A percentile compares a stretch with the other conserved stretches of the same genome.
Conservation (phyloP, 163 green algal genomes). For the Picocystis sp. region DNA sequence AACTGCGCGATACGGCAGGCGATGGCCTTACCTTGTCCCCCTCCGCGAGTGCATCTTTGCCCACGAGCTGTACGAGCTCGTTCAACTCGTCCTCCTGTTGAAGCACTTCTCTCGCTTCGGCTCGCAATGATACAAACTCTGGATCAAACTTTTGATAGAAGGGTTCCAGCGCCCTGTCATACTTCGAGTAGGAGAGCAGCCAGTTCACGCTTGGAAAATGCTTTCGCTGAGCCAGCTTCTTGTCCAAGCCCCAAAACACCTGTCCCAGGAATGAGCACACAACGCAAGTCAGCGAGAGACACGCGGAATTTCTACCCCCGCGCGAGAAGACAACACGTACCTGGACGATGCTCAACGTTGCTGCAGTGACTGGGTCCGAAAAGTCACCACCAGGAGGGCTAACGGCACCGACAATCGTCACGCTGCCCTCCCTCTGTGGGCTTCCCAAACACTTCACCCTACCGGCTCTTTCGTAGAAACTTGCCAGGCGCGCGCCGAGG, state of each 20-base stretch:
- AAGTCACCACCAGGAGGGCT: slow-evolving; percentile 96
- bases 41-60: slow-evolving; percentile 95
- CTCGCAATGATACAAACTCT: slow-evolving; percentile 50
- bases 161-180: slow-evolving; percentile 87
- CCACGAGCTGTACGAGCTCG: slow-evolving; percentile 99
- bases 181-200: slow-evolving; percentile 99
- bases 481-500: slow-evolving; percentile 84
- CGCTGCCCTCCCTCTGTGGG: slow-evolving; percentile 77
- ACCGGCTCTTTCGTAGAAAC: slow-evolving; percentile 97
- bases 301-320: slow-evolving; percentile 1
- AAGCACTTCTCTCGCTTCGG: slow-evolving; percentile 65
- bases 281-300: slow-evolving; percentile 5
- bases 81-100: slow-evolving; percentile 99
- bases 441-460: slow-evolving; percentile 80
- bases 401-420: slow-evolving; percentile 97
- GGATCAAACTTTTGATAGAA: slow-evolving; percentile 92
- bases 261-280: slow-evolving; percentile 16
- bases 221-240: slow-evolving; percentile 99
- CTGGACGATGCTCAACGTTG: slow-evolving; percentile 96
- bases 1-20: too few species aligned
- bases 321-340: slow-evolving; percentile 14
- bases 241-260: slow-evolving; percentile 99
- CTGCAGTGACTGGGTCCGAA: slow-evolving; percentile 91
- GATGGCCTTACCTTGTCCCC: slow-evolving; percentile 71
- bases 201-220: slow-evolving; percentile 99